Evolutionary conservation across 2,329 filamentous ascomycete genomes (phyloP).

Genomic region (Colletotrichum sidae): DNA sequence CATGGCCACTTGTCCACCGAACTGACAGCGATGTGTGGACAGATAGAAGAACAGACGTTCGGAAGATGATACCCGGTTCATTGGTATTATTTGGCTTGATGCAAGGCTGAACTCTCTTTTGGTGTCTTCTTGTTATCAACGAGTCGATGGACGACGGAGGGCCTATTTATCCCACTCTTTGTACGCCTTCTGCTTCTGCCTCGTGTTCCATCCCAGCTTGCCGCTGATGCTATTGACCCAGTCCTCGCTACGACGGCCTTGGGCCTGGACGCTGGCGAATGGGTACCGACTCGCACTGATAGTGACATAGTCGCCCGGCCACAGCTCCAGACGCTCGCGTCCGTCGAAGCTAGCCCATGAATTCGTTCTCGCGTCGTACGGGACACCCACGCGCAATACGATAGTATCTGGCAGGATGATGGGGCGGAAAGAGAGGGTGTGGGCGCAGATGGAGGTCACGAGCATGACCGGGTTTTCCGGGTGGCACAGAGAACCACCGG

Average conservation of each 20-base stretch:
- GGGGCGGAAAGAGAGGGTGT: constrained; percentile 95
- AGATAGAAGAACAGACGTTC: constrained; percentile 15
- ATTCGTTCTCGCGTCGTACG: constrained; percentile 88
- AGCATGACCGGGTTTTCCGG: constrained; percentile 97
- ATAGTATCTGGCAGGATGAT: constrained; percentile 97
- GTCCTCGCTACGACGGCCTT: constrained; percentile 77
- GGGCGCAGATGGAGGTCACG: constrained; percentile 92
- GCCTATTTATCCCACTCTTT: constrained; percentile 57
- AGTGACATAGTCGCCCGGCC: constrained; percentile 85
- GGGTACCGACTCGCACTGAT: constrained; percentile 85
- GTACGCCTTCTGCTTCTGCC: constrained; percentile 78
- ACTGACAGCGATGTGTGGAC: background rate
- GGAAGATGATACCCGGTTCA: constrained; percentile 14
- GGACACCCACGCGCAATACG: constrained; percentile 91
- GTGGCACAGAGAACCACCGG: constrained; percentile 94
- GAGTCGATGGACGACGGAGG: background rate
- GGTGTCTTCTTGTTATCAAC: background rate
- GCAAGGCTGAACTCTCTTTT: constrained; percentile 3
- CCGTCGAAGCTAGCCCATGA: constrained; percentile 99
- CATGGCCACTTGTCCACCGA: constrained; percentile 3
- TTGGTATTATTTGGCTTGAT: background rate
- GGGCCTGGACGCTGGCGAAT: constrained; percentile 80
- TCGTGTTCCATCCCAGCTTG: constrained; percentile 84
- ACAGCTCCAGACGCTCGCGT: constrained; percentile 83
- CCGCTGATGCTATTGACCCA: constrained; percentile 86